phyloP scores from a whole-genome alignment of 2,329 filamentous ascomycete genomes.

The Botrytis squamosa region DNA sequence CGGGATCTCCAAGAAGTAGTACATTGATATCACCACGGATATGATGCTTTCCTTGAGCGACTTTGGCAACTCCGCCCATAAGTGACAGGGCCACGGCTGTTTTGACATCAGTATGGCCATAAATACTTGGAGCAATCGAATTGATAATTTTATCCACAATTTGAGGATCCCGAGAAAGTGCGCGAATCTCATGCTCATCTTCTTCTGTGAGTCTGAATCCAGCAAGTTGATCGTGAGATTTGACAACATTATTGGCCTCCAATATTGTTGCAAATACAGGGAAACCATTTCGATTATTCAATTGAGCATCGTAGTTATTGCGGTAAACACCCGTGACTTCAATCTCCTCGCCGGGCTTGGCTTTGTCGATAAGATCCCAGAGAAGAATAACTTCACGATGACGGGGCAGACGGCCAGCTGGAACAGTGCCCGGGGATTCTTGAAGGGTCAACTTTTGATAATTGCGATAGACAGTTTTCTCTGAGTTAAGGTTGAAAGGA shows the following conservation, averaged over 20 bases:
- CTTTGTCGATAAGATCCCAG: constrained; percentile 94
- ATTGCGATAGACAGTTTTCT: constrained; percentile 97
- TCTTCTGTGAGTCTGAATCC: constrained; percentile 94
- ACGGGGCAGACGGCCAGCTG: constrained; percentile 88
- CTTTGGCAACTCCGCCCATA: constrained; percentile 92
- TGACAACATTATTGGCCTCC: constrained; percentile 95
- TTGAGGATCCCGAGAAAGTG: constrained; percentile 81
- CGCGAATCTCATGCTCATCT: constrained; percentile 87
- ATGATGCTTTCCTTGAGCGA: constrained; percentile 80
- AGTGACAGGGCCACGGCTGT: constrained; percentile 91
- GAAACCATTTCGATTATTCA: constrained; percentile 98
- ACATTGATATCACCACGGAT: constrained; percentile 98
- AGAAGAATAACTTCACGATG: constrained; percentile 92
- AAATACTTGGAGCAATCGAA: constrained; percentile 96
- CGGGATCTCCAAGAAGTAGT: constrained; percentile 90
- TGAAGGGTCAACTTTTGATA: constrained; percentile 98
- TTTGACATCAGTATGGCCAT: constrained; percentile 95
- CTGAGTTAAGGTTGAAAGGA: constrained; percentile 92
- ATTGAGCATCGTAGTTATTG: constrained; percentile 95
- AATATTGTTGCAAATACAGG: constrained; percentile 97
- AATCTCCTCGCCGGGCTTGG: constrained; percentile 96
- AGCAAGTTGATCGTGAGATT: constrained; percentile 94
- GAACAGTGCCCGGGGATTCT: constrained; percentile 94
- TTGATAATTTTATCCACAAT: constrained; percentile 91
- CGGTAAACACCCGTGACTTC: constrained; percentile 96